A percentile compares a stretch with the other conserved stretches of the same genome.
These are phyloP conservation scores for Linum lewisii DNA, from an alignment of 345 rosid genomes.

Conservation along the genomic window DNA sequence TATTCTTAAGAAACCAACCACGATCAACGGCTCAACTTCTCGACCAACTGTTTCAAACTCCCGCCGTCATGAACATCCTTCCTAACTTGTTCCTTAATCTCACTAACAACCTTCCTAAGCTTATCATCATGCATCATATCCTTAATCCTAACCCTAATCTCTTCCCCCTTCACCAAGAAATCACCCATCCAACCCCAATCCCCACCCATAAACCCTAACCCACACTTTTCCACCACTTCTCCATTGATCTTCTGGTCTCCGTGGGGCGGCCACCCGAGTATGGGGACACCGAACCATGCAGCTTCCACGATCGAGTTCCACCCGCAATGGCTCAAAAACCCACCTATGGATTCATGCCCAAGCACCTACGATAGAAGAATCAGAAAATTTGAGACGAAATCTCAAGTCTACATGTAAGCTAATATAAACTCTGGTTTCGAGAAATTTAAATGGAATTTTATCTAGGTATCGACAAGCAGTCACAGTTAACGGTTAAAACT, in stretches of 20 bases:
- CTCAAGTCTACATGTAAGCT: too few relatives aligned
- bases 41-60: too few relatives aligned
- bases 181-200: neutral
- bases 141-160: neutral
- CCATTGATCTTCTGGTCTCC: neutral
- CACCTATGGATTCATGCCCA: neutral
- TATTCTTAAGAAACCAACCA: too few relatives aligned
- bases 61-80: too few relatives aligned
- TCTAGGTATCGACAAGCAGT: too few relatives aligned
- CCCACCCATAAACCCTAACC: neutral
- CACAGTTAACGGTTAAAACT: too few relatives aligned
- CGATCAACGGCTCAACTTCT: too few relatives aligned
- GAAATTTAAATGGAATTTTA: too few relatives aligned
- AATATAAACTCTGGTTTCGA: too few relatives aligned
- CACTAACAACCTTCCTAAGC: neutral
- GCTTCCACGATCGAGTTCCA: conserved; percentile 2
- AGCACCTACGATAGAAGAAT: too few relatives aligned
- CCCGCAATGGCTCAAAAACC: neutral
- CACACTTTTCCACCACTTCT: neutral
- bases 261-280: neutral
- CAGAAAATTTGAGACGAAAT: too few relatives aligned
- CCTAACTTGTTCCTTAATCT: too few relatives aligned
- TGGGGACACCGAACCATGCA: neutral
- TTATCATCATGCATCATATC: neutral
- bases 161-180: neutral